A percentile compares a stretch with the other conserved stretches of the same genome.
Evolutionary conservation across 2,329 filamentous ascomycete species (phyloP).

Genomic region (Claviceps lovelessii): DNA sequence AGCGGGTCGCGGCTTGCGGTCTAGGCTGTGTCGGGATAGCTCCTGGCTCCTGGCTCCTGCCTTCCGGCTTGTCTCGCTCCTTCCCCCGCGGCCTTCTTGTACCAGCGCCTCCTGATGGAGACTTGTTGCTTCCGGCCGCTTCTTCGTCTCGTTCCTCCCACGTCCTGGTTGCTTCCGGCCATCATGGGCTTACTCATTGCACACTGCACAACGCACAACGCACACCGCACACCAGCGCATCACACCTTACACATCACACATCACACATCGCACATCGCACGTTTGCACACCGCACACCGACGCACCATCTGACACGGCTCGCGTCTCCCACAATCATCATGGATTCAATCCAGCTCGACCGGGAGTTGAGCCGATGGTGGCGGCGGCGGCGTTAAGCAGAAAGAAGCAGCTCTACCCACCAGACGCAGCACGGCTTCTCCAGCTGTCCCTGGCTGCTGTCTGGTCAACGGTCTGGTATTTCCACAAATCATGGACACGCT

Average conservation of each 20-base stretch:
- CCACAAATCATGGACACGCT: slow-evolving; percentile 5
- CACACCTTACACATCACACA: too few species aligned
- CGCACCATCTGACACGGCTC: not conserved
- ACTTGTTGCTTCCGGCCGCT: too few species aligned
- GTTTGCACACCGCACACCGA: too few species aligned
- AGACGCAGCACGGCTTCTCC: not conserved
- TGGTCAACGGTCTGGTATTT: not conserved
- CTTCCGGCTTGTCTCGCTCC: not conserved
- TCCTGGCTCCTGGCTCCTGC: not conserved
- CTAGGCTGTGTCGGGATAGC: slow-evolving; percentile 3
- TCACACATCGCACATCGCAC: too few species aligned
- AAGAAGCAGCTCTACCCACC: too few species aligned
- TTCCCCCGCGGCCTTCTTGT: not conserved
- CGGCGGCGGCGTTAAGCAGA: not conserved
- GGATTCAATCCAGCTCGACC: not conserved
- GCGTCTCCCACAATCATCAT: not conserved
- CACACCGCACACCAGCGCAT: too few species aligned
- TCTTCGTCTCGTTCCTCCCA: too few species aligned
- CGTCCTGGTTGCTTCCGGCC: too few species aligned
- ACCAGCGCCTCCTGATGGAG: too few species aligned
- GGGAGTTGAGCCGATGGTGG: not conserved
- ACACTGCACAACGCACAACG: too few species aligned
- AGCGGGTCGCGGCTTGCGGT: slow-evolving; percentile 5
- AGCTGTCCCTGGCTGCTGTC: not conserved
- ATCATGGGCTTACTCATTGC: too few species aligned